Conservation (phyloP, 345 rosid species). For the Hypericum perforatum region DNA sequence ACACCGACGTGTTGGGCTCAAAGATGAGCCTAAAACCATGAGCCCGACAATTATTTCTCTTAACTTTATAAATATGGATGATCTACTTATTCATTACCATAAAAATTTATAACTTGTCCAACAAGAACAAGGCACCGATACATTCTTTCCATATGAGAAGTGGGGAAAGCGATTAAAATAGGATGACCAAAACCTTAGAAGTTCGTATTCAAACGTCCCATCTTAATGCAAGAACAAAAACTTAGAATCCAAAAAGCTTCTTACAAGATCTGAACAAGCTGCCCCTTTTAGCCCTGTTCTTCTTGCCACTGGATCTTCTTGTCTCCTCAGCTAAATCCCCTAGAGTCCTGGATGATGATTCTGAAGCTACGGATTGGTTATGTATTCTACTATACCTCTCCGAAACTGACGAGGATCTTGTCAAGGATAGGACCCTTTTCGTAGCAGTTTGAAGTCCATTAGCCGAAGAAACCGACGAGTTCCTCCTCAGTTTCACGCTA, state of each 20-base stretch:
- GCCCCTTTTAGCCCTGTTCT: conserved; percentile 38
- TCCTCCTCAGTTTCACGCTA: conserved; percentile 36
- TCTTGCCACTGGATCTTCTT: conserved; percentile 17
- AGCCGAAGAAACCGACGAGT: conserved; percentile 20
- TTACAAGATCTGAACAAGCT: conserved; percentile 71
- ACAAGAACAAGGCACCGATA: too few species aligned
- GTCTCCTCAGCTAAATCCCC: conserved; percentile 22
- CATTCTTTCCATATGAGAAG: too few species aligned
- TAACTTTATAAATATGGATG: too few species aligned
- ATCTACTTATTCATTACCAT: too few species aligned
- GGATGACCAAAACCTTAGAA: too few species aligned
- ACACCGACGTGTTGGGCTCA: too few species aligned
- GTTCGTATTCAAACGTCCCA: background rate
- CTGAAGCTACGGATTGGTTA: conserved; percentile 43
- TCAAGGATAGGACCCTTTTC: conserved; percentile 57
- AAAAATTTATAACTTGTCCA: too few species aligned
- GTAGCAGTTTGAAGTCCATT: conserved; percentile 33
- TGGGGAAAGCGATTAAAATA: too few species aligned
- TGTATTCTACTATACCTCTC: conserved; percentile 77
- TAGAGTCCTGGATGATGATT: conserved; percentile 27
- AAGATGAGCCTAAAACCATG: too few species aligned
- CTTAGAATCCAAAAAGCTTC: conserved; percentile 50
- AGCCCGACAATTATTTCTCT: too few species aligned
- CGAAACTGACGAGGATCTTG: conserved; percentile 71
- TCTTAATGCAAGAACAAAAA: background rate